Conservation (phyloP, 306 rosid genomes). For the Cucurbita maxima region DNA sequence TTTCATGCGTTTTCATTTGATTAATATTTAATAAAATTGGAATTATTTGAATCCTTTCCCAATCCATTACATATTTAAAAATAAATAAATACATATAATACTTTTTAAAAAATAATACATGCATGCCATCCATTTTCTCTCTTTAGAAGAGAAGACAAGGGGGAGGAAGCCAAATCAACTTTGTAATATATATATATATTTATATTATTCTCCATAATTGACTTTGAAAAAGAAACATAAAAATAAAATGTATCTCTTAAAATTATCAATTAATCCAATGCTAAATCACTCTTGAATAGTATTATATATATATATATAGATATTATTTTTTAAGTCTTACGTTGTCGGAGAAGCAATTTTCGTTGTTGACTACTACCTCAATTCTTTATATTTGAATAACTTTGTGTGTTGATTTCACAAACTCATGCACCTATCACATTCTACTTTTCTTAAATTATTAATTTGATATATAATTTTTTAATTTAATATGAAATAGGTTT, state of each 20-base stretch:
- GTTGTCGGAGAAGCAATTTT: background rate
- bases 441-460: too few species aligned
- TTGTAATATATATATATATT: background rate
- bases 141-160: background rate
- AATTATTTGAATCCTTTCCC: background rate
- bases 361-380: background rate
- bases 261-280: background rate
- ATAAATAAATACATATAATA: background rate
- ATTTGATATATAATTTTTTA: too few species aligned
- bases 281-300: background rate
- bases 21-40: too few species aligned
- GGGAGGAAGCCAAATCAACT: slow-evolving; percentile 1
- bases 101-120: background rate
- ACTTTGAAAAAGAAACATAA: background rate
- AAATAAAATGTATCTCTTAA: background rate
- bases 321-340: background rate
- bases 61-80: background rate
- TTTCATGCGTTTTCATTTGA: too few species aligned
- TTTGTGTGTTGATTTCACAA: background rate
- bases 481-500: too few species aligned
- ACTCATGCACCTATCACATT: background rate
- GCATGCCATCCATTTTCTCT: background rate
- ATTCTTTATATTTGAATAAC: background rate
- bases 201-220: background rate
- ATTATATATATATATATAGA: background rate